Evolutionary conservation across 2,329 filamentous ascomycete species (phyloP), one percentile per base, ranked within the genome.

Genomic region (Stagonosporopsis vannaccii): DNA sequence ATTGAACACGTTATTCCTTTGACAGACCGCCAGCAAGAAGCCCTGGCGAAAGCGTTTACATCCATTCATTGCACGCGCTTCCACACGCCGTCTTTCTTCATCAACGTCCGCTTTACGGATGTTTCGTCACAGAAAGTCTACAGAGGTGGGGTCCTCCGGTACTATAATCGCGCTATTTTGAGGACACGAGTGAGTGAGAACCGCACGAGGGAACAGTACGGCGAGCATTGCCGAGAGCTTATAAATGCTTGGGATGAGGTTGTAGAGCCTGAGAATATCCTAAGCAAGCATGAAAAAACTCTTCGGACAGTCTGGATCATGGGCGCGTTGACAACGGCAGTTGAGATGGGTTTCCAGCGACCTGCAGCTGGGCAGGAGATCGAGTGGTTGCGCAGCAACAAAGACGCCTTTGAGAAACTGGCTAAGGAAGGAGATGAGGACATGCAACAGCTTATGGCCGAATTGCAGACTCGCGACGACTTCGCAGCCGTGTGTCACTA

Each of bases 301-400:
- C 8, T 54, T 17, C 19, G 51, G 15, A 43, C 44, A 15, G 44
- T 48, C 2, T 54, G 44, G 30, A 39, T 49, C 8, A 48, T 48
- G 51, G 44, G 51, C 12, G 44, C 51, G 3, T 49, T 49, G 39
- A 44, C 51, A 17, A 54, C 44, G 8, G 44, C 51, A 13, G 51
- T 54, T 5, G 51, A 54, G 11, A 43, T 54, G 51, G 44, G 44
- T 13, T 42, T 48, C 26, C 43, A 54, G 17, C 37, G 44, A n/a
- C 44, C 51, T 30, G 30, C 37, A 22, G 44, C 44, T 19, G 37
- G 44, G 8, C 12, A 43, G 35, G 44, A 54, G 19, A 54, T 54
- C 7, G 17, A 30, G 23, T 48, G 51, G 51, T 25, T 54, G 12
- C 32, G 17, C 11, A 39, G 9, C 15, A 48, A 54, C 7, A 44